A percentile compares a stretch with the other conserved stretches of the same genome.
These are phyloP conservation scores for Gloeostereum incarnatum DNA, from an alignment of 768 basidiomycete genomes.

Conservation along the genomic window DNA sequence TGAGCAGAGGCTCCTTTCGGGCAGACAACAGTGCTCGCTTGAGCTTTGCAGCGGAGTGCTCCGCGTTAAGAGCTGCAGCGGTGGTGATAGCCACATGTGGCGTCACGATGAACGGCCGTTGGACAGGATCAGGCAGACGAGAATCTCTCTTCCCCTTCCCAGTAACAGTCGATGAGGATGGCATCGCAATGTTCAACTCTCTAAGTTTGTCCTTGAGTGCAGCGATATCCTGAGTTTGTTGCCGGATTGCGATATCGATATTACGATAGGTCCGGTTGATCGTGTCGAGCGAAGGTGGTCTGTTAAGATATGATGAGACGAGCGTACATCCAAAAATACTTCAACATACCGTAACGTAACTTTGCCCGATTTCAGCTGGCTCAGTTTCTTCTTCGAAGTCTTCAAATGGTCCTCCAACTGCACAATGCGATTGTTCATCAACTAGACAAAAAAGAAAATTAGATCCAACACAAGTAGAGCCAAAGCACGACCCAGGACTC, in stretches of 20 bases:
- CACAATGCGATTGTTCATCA: constrained; percentile 62
- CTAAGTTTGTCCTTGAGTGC: constrained; percentile 41
- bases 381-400: constrained; percentile 59
- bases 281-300: constrained; percentile 78
- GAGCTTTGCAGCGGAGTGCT: constrained; percentile 60
- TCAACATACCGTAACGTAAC: constrained; percentile 49
- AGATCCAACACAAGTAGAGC: constrained; percentile 1
- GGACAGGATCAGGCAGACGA: constrained; percentile 26
- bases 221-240: constrained; percentile 47
- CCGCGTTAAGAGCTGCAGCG: constrained; percentile 75
- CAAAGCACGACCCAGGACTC: too few relatives aligned
- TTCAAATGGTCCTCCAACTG: constrained; percentile 73
- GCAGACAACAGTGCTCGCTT: constrained; percentile 57
- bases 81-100: constrained; percentile 66
- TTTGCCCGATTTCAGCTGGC: constrained; percentile 50
- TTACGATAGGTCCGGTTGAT: constrained; percentile 81
- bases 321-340: neutral
- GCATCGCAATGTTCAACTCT: constrained; percentile 31
- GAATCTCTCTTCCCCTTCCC: constrained; percentile 25
- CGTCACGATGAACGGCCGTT: constrained; percentile 35
- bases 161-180: constrained; percentile 10
- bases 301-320: constrained; percentile 18
- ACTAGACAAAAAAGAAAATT: constrained; percentile 25
- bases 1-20: constrained; percentile 59
- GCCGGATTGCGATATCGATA: constrained; percentile 63